These are phyloP conservation scores for Nemophila menziesii DNA, from an alignment of 257 asterid genomes.

Conservation along the genomic window DNA sequence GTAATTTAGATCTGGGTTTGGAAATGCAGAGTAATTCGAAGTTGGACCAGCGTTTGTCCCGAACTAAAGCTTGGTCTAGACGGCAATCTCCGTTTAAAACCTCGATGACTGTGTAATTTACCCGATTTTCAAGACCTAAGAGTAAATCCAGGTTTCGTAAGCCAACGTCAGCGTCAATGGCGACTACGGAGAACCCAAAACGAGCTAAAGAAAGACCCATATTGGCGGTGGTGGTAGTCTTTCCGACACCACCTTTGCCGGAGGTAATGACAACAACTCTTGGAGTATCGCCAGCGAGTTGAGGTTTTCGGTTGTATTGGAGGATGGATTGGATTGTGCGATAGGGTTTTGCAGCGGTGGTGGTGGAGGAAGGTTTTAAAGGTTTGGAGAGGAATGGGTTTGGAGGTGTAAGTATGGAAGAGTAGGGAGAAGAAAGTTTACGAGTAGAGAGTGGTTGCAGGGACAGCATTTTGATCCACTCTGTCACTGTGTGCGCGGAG, in stretches of 20 bases:
- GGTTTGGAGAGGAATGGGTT: slow-evolving; percentile 13
- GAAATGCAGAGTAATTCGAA: slow-evolving; percentile 89
- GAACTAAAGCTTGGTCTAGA: slow-evolving; percentile 87
- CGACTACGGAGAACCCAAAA: slow-evolving; percentile 79
- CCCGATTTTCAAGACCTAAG: slow-evolving; percentile 89
- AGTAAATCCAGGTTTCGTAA: slow-evolving; percentile 92
- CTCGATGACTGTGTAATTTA: slow-evolving; percentile 88
- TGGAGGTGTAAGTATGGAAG: slow-evolving; percentile 1
- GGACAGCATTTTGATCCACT: slow-evolving; percentile 31
- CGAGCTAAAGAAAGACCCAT: slow-evolving; percentile 89
- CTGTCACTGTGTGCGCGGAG: background rate
- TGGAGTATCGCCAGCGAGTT: slow-evolving; percentile 85
- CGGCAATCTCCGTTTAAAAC: slow-evolving; percentile 95
- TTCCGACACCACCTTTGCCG: slow-evolving; percentile 97
- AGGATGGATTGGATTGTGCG: slow-evolving; percentile 37
- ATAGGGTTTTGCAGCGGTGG: slow-evolving; percentile 9
- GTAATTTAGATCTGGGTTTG: slow-evolving; percentile 82
- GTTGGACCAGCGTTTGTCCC: slow-evolving; percentile 95
- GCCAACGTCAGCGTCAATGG: slow-evolving; percentile 96
- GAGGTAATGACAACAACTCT: slow-evolving; percentile 91
- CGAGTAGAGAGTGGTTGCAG: slow-evolving; percentile 30
- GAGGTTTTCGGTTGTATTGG: slow-evolving; percentile 96
- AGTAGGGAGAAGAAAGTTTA: background rate
- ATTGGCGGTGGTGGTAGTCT: slow-evolving; percentile 96
- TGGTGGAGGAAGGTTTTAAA: slow-evolving; percentile 24